phyloP scores from a whole-genome alignment of 768 basidiomycete genomes.

The Paxillus rubicundulus region DNA sequence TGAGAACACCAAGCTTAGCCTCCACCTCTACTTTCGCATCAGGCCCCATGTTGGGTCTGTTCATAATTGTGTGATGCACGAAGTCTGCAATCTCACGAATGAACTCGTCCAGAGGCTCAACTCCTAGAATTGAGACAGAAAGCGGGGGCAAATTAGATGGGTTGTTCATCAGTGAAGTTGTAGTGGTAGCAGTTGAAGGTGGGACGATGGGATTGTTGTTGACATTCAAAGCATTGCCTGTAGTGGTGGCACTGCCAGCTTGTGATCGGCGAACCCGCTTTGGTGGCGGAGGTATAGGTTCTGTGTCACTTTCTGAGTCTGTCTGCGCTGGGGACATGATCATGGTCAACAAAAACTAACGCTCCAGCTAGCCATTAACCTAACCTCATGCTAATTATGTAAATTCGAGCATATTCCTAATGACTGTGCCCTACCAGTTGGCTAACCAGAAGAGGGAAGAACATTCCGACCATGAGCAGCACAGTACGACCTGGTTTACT shows the following conservation, averaged over 20 bases:
- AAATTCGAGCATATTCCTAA: conserved; percentile 3
- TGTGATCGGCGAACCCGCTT: conserved; percentile 40
- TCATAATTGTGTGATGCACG: conserved; percentile 67
- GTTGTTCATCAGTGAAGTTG: conserved; percentile 25
- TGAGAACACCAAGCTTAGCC: conserved; percentile 81
- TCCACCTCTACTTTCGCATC: conserved; percentile 72
- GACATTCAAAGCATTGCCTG: conserved; percentile 24
- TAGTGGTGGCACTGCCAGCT: conserved; percentile 10
- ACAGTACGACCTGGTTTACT: conserved; percentile 44
- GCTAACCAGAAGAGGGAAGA: conserved; percentile 63
- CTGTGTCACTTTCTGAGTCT: conserved; percentile 28
- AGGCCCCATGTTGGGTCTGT: conserved; percentile 52
- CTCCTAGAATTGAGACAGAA: conserved; percentile 78
- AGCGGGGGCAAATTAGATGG: conserved; percentile 51
- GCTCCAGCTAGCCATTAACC: not conserved
- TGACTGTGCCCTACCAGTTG: conserved; percentile 63
- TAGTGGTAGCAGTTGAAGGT: conserved; percentile 8
- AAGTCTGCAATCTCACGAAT: conserved; percentile 91
- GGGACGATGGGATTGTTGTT: conserved; percentile 12
- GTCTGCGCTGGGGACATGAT: conserved; percentile 20
- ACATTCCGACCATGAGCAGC: conserved; percentile 65
- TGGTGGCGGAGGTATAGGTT: conserved; percentile 27
- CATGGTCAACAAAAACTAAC: conserved; percentile 3
- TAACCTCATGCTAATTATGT: too few species aligned
- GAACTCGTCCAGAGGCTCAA: conserved; percentile 92